These are phyloP conservation scores for Pseudoperonospora humuli DNA, from an alignment of 352 stramenopile species.

Conservation along the genomic window DNA sequence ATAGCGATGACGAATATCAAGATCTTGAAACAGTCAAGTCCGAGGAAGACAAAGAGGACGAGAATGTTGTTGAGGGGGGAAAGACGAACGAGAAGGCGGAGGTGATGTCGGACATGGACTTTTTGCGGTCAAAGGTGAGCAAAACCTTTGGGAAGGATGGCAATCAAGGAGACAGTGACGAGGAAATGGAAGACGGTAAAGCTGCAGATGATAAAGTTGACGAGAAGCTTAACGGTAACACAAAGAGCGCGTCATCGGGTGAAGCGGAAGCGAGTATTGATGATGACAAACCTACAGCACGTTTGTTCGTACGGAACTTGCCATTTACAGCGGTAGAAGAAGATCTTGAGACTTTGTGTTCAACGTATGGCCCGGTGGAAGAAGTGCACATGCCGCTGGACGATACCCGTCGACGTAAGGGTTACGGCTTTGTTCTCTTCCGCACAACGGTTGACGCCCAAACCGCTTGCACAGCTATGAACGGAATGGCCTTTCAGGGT, in stretches of 20 bases:
- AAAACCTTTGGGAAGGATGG: conserved; percentile 75
- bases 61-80: conserved; percentile 18
- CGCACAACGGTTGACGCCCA: conserved; percentile 87
- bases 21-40: conserved; percentile 23
- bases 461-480: conserved; percentile 81
- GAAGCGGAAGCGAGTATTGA: conserved; percentile 7
- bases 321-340: conserved; percentile 95
- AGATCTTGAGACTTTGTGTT: conserved; percentile 90
- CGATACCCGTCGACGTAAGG: conserved; percentile 92
- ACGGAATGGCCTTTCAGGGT: conserved; percentile 94
- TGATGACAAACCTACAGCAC: conserved; percentile 46
- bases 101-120: conserved; percentile 87
- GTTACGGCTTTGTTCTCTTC: conserved; percentile 97
- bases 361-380: conserved; percentile 75
- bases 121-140: conserved; percentile 91
- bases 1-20: conserved; percentile 33
- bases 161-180: conserved; percentile 16
- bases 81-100: conserved; percentile 19
- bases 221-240: not conserved
- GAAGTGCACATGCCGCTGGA: conserved; percentile 96
- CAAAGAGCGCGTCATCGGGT: conserved; percentile 3
- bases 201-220: conserved; percentile 12
- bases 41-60: conserved; percentile 24
- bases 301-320: conserved; percentile 97
- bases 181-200: conserved; percentile 34